Percentiles rank a stretch among this genome's conserved stretches.
Conservation (phyloP, 345 rosid species). For the Bruguiera sexangula region DNA sequence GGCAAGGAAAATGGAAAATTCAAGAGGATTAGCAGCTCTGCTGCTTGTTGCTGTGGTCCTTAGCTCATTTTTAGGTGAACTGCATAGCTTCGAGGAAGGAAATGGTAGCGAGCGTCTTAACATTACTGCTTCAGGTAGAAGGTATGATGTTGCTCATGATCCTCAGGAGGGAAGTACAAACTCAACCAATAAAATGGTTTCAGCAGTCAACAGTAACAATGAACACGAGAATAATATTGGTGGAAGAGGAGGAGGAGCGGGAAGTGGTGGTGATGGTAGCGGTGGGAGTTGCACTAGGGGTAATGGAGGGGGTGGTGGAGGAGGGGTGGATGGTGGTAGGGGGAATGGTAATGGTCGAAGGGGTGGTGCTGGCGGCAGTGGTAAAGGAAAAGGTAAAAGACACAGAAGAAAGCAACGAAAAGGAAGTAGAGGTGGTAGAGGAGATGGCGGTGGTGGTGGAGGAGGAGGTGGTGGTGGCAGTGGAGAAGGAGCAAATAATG, state of each 20-base stretch:
- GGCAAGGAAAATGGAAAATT: slow-evolving; percentile 17
- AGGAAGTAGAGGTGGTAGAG: slow-evolving; percentile 19
- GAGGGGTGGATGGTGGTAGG: neutral
- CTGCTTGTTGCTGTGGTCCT: slow-evolving; percentile 18
- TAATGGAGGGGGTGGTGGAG: neutral
- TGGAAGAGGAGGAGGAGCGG: slow-evolving; percentile 1
- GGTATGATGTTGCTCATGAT: slow-evolving; percentile 10
- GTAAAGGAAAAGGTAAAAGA: neutral
- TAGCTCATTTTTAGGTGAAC: slow-evolving; percentile 36
- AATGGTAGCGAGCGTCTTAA: slow-evolving; percentile 18
- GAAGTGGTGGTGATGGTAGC: neutral
- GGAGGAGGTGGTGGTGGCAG: slow-evolving; percentile 14
- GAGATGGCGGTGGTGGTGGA: slow-evolving; percentile 17
- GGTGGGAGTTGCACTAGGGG: slow-evolving; percentile 9
- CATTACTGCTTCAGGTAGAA: slow-evolving; percentile 10
- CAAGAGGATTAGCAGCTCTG: slow-evolving; percentile 21
- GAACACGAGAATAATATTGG: neutral
- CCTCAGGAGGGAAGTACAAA: slow-evolving; percentile 15
- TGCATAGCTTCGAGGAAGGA: slow-evolving; percentile 26
- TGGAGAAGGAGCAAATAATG: neutral
- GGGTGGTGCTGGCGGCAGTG: neutral
- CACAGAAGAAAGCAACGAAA: neutral
- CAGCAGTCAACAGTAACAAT: slow-evolving; percentile 3
- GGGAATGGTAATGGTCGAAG: neutral
- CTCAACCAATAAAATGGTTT: slow-evolving; percentile 12